Evolutionary conservation across 768 basidiomycete genomes (phyloP).

Genomic region (Wakefieldia striispora): DNA sequence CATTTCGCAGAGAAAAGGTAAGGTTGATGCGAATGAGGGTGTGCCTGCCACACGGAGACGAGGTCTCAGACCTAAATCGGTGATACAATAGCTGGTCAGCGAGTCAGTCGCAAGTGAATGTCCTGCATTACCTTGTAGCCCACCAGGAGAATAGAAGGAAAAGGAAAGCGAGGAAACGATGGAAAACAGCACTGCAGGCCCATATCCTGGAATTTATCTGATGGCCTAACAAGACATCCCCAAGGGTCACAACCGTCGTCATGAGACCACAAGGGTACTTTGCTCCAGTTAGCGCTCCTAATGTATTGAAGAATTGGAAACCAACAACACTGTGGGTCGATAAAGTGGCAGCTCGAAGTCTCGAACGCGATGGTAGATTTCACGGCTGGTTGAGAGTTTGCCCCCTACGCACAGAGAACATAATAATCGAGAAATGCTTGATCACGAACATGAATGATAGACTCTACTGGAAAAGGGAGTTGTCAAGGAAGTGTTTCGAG

Average conservation of each 20-base stretch:
- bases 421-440: no score
- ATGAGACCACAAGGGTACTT: conserved; percentile 1
- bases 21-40: conserved; percentile 10
- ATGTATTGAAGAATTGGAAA: conserved; percentile 2
- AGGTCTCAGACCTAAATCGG: conserved; percentile 24
- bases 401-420: no score
- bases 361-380: no score
- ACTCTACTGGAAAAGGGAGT: no score
- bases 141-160: conserved; percentile 7
- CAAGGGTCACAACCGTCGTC: conserved; percentile 7
- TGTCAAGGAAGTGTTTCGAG: no score
- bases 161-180: not conserved
- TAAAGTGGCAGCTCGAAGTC: not conserved
- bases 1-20: conserved; percentile 10
- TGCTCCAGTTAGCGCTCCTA: not conserved
- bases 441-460: no score
- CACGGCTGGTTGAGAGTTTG: no score
- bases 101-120: not conserved
- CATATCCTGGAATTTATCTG: conserved; percentile 10
- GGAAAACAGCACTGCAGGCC: not conserved
- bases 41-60: conserved; percentile 19
- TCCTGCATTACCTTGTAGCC: conserved; percentile 10
- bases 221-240: not conserved
- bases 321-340: not conserved
- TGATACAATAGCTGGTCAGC: not conserved